phyloP scores from a whole-genome alignment of 257 asterid species.

The Solanum appendiculatum region DNA sequence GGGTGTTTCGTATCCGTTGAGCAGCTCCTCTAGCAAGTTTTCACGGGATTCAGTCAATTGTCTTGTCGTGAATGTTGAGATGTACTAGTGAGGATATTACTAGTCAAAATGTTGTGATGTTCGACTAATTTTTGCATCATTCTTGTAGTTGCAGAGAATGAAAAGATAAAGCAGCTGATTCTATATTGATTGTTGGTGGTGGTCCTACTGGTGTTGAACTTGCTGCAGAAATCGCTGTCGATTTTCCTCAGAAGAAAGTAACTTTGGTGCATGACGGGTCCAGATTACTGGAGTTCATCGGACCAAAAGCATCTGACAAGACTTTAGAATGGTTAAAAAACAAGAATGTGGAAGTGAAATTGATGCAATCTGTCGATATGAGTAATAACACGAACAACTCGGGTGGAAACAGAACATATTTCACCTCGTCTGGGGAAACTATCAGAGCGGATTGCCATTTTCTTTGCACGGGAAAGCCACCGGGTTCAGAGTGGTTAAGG shows the following conservation, averaged over 20 bases:
- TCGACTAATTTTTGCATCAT: background rate
- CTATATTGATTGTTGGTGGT: conserved; percentile 68
- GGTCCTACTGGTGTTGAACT: conserved; percentile 86
- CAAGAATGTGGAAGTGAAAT: conserved; percentile 56
- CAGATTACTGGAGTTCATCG: conserved; percentile 72
- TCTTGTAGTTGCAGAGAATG: conserved; percentile 33
- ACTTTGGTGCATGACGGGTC: conserved; percentile 60
- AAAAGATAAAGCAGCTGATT: conserved; percentile 44
- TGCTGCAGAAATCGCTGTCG: conserved; percentile 77
- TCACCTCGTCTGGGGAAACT: conserved; percentile 56
- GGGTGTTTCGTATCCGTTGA: too few relatives aligned
- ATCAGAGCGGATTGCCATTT: conserved; percentile 49
- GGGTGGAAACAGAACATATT: conserved; percentile 28
- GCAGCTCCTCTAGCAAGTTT: background rate
- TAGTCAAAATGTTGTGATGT: background rate
- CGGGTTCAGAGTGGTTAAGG: conserved; percentile 56
- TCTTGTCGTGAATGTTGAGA: background rate
- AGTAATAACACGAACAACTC: conserved; percentile 12
- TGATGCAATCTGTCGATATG: conserved; percentile 45
- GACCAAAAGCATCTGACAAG: conserved; percentile 62
- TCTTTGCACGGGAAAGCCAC: conserved; percentile 67
- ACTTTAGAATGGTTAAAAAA: conserved; percentile 61
- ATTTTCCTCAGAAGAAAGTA: conserved; percentile 50
- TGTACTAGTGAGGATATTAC: background rate
- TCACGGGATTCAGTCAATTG: background rate